Percentiles rank a stretch among this genome's conserved stretches.
Evolutionary conservation across 805 yeast genomes (phyloP).

Genomic region (Wickerhamiella dianesei): DNA sequence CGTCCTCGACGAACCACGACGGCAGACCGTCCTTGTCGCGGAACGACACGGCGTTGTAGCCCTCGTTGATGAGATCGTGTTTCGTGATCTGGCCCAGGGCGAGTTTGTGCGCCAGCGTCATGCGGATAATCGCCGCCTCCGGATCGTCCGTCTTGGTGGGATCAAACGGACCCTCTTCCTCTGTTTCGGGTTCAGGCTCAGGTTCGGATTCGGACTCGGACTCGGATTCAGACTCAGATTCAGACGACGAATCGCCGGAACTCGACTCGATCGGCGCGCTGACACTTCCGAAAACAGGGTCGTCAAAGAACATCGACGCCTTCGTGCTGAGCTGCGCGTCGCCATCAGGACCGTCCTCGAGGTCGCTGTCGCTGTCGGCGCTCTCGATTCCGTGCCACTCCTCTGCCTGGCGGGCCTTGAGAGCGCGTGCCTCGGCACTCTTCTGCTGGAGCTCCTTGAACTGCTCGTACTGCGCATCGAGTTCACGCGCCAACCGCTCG

Average conservation of each 20-base stretch:
- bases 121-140: conserved; percentile 30
- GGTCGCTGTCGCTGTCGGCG: conserved; percentile 20
- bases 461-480: conserved; percentile 66
- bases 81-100: conserved; percentile 80
- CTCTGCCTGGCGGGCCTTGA: conserved; percentile 35
- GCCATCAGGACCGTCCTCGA: conserved; percentile 10
- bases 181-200: conserved; percentile 7
- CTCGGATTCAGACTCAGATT: conserved; percentile 7
- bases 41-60: conserved; percentile 82
- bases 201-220: conserved; percentile 6
- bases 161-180: conserved; percentile 13
- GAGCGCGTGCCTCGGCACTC: conserved; percentile 40
- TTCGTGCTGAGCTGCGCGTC: conserved; percentile 23
- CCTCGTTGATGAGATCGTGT: conserved; percentile 81
- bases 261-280: conserved; percentile 17
- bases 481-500: conserved; percentile 54
- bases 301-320: conserved; percentile 29
- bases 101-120: conserved; percentile 94
- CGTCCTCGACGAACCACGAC: conserved; percentile 95
- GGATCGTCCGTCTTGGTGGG: conserved; percentile 20
- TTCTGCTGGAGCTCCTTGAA: conserved; percentile 38
- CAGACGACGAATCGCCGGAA: conserved; percentile 17
- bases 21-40: conserved; percentile 85
- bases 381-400: conserved; percentile 23
- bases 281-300: conserved; percentile 25